Conservation (phyloP, 257 asterid genomes). For the Prunella vulgaris region DNA sequence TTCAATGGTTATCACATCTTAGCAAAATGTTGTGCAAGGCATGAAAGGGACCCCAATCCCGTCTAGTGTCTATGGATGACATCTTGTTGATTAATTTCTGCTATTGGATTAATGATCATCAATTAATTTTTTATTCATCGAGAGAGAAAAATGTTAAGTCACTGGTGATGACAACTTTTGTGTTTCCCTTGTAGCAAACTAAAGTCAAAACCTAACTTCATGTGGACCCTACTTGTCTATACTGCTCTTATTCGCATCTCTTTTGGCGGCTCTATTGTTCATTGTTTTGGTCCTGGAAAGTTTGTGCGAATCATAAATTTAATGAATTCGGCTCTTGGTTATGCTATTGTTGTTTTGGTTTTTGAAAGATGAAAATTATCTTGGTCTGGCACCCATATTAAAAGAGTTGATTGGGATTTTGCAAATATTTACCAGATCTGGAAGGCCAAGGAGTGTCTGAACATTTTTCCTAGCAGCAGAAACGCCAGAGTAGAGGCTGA, state of each 20-base stretch:
- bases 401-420: slow-evolving; percentile 12
- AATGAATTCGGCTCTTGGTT: slow-evolving; percentile 1
- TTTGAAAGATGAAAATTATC: slow-evolving; percentile 1
- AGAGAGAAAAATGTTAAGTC: not conserved
- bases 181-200: not conserved
- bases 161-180: not conserved
- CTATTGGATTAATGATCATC: slow-evolving; percentile 5
- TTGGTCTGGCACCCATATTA: not conserved
- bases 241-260: slow-evolving; percentile 12
- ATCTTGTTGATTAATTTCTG: slow-evolving; percentile 5
- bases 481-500: slow-evolving; percentile 83
- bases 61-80: not conserved
- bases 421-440: slow-evolving; percentile 55
- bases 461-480: slow-evolving; percentile 81
- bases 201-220: slow-evolving; percentile 5
- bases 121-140: not conserved
- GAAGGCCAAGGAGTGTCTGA: slow-evolving; percentile 98
- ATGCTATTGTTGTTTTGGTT: slow-evolving; percentile 4
- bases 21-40: not conserved
- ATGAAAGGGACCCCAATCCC: not conserved
- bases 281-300: slow-evolving; percentile 14
- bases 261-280: slow-evolving; percentile 6
- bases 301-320: not conserved
- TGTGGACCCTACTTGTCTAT: not conserved
- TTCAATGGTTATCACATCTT: not conserved